A percentile compares a stretch with the other conserved stretches of the same genome.
Evolutionary conservation across 805 yeast species (phyloP).

Genomic region (Kodamaea sagamina): DNA sequence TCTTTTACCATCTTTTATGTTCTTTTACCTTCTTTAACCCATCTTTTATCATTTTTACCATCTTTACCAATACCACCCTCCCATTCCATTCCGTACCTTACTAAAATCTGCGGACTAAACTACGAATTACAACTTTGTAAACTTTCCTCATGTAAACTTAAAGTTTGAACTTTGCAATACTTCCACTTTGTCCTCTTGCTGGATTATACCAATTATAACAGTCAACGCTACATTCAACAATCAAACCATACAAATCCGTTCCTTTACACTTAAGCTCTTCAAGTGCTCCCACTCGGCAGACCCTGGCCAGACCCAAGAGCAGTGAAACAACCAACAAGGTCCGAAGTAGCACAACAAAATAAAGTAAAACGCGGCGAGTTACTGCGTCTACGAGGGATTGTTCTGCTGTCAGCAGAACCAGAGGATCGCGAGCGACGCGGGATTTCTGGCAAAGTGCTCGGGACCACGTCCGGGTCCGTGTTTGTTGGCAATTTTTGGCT

Average conservation of each 20-base stretch:
- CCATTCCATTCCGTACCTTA: constrained; percentile 2
- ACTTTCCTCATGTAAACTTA: no score
- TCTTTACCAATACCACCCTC: neutral
- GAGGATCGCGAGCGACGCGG: constrained; percentile 1
- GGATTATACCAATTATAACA: no score
- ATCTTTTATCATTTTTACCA: neutral
- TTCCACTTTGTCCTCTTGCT: no score
- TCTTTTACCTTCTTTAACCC: no score
- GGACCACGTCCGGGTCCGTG: neutral
- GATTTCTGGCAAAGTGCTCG: neutral
- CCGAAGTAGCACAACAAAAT: neutral
- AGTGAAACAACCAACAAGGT: no score
- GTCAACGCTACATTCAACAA: no score
- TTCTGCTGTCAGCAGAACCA: constrained; percentile 4
- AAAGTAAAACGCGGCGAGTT: constrained; percentile 1
- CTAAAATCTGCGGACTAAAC: neutral
- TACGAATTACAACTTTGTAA: neutral
- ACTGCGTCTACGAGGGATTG: constrained; percentile 1
- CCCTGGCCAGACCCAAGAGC: no score
- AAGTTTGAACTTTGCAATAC: no score
- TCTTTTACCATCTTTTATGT: neutral
- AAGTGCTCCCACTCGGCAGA: no score
- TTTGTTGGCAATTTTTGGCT: no score
- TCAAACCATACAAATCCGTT: no score
- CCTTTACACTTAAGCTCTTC: no score